A percentile compares a stretch with the other conserved stretches of the same genome.
phyloP scores from a whole-genome alignment of 768 basidiomycete species.

The Suillus cothurnatus region DNA sequence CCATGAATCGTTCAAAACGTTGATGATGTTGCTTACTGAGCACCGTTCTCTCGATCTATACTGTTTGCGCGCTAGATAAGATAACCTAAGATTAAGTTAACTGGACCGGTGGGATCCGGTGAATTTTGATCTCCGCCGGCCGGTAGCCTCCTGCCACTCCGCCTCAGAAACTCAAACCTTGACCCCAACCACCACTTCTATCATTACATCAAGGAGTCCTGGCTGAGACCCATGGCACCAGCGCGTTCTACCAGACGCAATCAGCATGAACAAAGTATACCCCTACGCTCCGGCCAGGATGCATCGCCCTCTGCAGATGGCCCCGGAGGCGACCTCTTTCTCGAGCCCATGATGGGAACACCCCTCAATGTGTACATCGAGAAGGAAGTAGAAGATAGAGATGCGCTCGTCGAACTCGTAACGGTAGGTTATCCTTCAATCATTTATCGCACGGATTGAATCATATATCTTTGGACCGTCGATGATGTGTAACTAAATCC shows the following conservation, averaged over 20 bases:
- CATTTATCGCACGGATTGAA: neutral
- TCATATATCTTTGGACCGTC: neutral
- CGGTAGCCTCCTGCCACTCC: conserved; percentile 19
- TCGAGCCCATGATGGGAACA: conserved; percentile 82
- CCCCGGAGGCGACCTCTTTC: conserved; percentile 49
- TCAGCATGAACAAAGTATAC: conserved; percentile 39
- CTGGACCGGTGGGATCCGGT: neutral
- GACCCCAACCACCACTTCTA: conserved; percentile 25
- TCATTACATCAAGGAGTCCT: conserved; percentile 26
- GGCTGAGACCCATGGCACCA: conserved; percentile 80
- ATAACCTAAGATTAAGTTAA: neutral
- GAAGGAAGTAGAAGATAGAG: conserved; percentile 76
- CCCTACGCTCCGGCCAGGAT: conserved; percentile 31
- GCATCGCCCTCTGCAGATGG: conserved; percentile 38
- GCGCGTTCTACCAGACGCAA: conserved; percentile 60
- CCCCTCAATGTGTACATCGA: conserved; percentile 78
- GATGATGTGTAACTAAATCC: conserved; percentile 6
- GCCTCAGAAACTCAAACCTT: conserved; percentile 11
- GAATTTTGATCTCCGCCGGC: conserved; percentile 13
- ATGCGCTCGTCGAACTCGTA: conserved; percentile 62
- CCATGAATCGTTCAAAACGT: neutral
- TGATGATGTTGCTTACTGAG: neutral
- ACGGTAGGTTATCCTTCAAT: conserved; percentile 49
- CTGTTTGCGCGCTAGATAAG: neutral
- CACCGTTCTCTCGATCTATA: too few relatives aligned